Base-by-base conservation (phyloP, 2,329 filamentous ascomycete species). In the Diaporthe batatas region DNA sequence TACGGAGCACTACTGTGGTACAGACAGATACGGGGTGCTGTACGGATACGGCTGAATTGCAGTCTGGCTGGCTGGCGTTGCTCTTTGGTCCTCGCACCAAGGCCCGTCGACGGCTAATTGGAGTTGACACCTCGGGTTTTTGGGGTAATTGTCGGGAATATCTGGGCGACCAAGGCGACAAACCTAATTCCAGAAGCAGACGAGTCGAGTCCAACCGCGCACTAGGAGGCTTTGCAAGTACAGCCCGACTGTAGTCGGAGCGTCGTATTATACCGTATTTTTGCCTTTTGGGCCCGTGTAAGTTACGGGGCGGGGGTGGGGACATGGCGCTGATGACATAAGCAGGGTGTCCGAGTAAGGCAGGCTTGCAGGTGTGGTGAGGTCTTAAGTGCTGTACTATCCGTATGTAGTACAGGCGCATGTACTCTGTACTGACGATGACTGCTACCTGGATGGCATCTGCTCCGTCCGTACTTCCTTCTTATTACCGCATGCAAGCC, bases 41-140 rank as follows among this genome's bases (percentile, higher is more conserved):
- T 51, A 47, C 59, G 59, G 59, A 10, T 51, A 47, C 59, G 59
- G 59, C 59, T 29, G 42, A 36, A 49, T 42, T 42, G 39, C 39
- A 42, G 39, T 14, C 39, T 18, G 34, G 34, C 34, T 36, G 34
- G 34, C 34, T 36, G 34, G 34, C 34, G 34, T 11, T 36, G 34
- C 7, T 36, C 34, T 36, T 36, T 39, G 36, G 36, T 39, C 25
- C 34, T 23, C 10, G 16, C 7, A 49, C 42, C 25, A 65, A 36
- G 59, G 42, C 42, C 59, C 59, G 59, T 65, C 29, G 44, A 65
- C 59, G 59, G 59, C 59, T 65, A 65, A 65, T 65, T 65, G 25
- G 59, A 65, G 59, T 65, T 65, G 59, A 65, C 59, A 65, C 59
- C 59, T 65, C 59, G 59, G 59, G 59, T 65, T 65, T 65, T 65